Conservation (phyloP, 2,329 filamentous ascomycete genomes). For the Lasiodiplodia hormozganensis region DNA sequence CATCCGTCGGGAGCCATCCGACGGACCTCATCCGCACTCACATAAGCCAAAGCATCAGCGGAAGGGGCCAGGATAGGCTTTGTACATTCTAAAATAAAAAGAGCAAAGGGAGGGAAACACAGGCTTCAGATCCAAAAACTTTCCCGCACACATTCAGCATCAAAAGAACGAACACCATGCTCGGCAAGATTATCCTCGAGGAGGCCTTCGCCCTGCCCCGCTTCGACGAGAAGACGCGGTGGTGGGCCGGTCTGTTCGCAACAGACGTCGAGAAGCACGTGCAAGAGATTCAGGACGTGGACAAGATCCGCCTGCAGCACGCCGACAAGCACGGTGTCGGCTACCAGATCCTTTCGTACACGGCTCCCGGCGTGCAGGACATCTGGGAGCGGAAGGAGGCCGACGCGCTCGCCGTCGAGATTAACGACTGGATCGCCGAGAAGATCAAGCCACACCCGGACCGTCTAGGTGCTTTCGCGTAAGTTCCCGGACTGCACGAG, state of each 20-base stretch:
- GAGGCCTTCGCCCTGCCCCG: conserved; percentile 68
- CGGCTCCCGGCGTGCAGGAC: conserved; percentile 57
- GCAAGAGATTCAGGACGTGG: conserved; percentile 61
- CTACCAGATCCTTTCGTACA: conserved; percentile 57
- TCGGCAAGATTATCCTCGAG: conserved; percentile 68
- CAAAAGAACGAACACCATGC: conserved; percentile 49
- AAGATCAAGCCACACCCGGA: conserved; percentile 51
- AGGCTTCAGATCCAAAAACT: background rate
- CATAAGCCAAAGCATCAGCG: background rate
- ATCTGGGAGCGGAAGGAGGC: conserved; percentile 54
- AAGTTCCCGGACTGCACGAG: background rate
- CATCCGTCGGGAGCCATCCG: conserved; percentile 23
- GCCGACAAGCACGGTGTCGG: conserved; percentile 56
- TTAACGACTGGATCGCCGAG: conserved; percentile 56
- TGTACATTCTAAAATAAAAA: background rate
- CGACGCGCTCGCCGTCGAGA: conserved; percentile 52
- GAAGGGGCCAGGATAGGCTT: background rate
- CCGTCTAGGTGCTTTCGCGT: conserved; percentile 54
- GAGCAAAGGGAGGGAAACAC: background rate
- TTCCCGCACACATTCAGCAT: background rate
- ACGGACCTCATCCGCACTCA: conserved; percentile 15
- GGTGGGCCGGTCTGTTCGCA: conserved; percentile 68
- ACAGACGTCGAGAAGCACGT: conserved; percentile 65
- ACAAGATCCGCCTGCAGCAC: conserved; percentile 47
- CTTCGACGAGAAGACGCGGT: conserved; percentile 63